Evolutionary conservation across 768 basidiomycete genomes (phyloP), one percentile per base, ranked within the genome.

Genomic region (Phylloporus arenicola): DNA sequence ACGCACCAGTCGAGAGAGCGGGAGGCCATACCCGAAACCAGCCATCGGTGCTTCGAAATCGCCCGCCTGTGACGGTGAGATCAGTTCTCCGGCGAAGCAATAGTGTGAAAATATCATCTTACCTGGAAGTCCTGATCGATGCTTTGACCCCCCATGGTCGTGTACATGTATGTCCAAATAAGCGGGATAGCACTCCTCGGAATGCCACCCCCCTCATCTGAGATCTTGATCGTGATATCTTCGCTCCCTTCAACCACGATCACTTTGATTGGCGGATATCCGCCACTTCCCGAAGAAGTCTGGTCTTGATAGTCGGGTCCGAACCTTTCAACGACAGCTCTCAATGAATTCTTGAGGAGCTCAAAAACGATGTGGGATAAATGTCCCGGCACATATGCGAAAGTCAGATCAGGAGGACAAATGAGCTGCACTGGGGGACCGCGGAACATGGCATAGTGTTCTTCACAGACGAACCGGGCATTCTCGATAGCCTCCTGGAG

Each of bases 151-250:
- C 73, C 72, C 88, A 89, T 88, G 12, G 86, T 92, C 45, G 90
- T 92, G 59, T 92, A 92, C 91, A 96, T 95, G 68, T 93, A 98
- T 51, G 95, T 99, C 96, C 96, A 99, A 47, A 99, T 95, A 41
- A 94, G 77, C 8, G 93, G 92, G 14, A 98, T 86, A 0, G 91
- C 90, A 53, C 77, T 86, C 70, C 73, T 70, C 22, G 92, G 81
- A 49, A 98, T 98, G 0, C 95, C 62, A 29, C 95, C 95, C 3
- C 95, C 95, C 67, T 99, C 95, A 63, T 99, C 95, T 1, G 83
- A 86, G 53, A 99, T 96, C 79, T 99, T 99, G 78, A 99, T 92
- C 3, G 95, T 98, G 61, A 98, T 96, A 62, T 98, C 95, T 64
- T 97, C 95, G 56, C 84, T 89, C n/a, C 95, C 94, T 64, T 95